Evolutionary conservation across 306 rosid species (phyloP), one percentile per base, ranked within the genome.

Genomic region (Cicer yamashitae): DNA sequence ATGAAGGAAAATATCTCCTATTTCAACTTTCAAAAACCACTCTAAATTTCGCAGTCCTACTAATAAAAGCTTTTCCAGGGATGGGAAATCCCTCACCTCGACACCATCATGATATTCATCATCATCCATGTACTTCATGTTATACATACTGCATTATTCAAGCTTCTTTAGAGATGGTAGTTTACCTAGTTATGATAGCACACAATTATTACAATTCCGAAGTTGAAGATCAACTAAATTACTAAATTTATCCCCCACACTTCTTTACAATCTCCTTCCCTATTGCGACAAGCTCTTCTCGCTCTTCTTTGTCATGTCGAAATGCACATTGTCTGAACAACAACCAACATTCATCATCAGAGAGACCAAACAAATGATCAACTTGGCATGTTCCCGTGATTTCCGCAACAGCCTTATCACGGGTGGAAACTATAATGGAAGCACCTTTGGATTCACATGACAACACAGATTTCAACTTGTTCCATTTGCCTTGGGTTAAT

Each of bases 321-420:
- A 53, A 53, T 53, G 60, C 60, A 53, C 8, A 17, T 39, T 62
- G 75, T 57, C 18, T 40, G 44, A 70, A 70, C 64, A 53, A 52
- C 45, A 61, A 38, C 47, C 67, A 62, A 62, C 67, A 38, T 13
- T 62, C 67, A 0, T n/a, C 3, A 7, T 62, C 34, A 8, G 50
- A 2, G 69, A 63, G 69, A 14, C 30, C 30, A 40, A 13, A 63
- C 12, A 63, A 17, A 39, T 40, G 69, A 17, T 63, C 30, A 15
- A 48, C 12, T 63, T 8, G 34, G 2, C 70, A 43, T 43, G 71
- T 44, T 59, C 18, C 9, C 15, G 11, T 13, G 8, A 59, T 59
- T 12, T 37, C n/a, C 4, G 65, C 65, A 59, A 65, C 71, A 65
- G 15, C 39, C 10, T 43, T 11, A 65, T 65, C 71, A 43, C 39